A percentile compares a stretch with the other conserved stretches of the same genome.
Conservation (phyloP, 2,329 filamentous ascomycete genomes). For the Trichoderma sp. region DNA sequence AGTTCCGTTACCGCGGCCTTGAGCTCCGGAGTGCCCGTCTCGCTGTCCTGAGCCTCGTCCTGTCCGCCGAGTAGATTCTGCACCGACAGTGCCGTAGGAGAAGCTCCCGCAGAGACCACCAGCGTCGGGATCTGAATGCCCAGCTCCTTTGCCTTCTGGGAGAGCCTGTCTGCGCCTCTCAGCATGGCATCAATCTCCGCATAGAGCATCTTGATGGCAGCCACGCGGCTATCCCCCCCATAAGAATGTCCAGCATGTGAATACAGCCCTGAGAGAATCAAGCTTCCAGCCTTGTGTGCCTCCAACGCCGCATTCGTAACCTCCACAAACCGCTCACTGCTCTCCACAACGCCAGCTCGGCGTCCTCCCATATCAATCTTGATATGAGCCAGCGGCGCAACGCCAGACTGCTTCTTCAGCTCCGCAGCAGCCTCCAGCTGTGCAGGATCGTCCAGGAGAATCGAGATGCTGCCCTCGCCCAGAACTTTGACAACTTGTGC, state of each 20-base stretch:
- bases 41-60: slow-evolving; percentile 22
- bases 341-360: slow-evolving; percentile 66
- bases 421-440: slow-evolving; percentile 58
- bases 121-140: slow-evolving; percentile 32
- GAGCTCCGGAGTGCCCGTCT: slow-evolving; percentile 30
- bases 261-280: slow-evolving; percentile 67
- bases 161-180: slow-evolving; percentile 34
- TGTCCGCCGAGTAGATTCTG: slow-evolving; percentile 34
- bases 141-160: slow-evolving; percentile 30
- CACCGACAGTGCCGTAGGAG: slow-evolving; percentile 63
- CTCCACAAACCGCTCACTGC: slow-evolving; percentile 54
- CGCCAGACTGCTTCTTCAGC: slow-evolving; percentile 48
- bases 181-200: slow-evolving; percentile 40
- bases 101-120: slow-evolving; percentile 71
- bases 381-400: slow-evolving; percentile 62
- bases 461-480: slow-evolving; percentile 58
- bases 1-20: slow-evolving; percentile 32
- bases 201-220: slow-evolving; percentile 39
- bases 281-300: slow-evolving; percentile 37
- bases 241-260: slow-evolving; percentile 77
- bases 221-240: slow-evolving; percentile 41
- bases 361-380: slow-evolving; percentile 76
- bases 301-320: slow-evolving; percentile 43
- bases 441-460: slow-evolving; percentile 71
- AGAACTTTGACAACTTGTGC: slow-evolving; percentile 59